Percentiles rank a stretch among this genome's conserved stretches.
Conservation (phyloP, 2,329 filamentous ascomycete species). For the Aureobasidium sp. region DNA sequence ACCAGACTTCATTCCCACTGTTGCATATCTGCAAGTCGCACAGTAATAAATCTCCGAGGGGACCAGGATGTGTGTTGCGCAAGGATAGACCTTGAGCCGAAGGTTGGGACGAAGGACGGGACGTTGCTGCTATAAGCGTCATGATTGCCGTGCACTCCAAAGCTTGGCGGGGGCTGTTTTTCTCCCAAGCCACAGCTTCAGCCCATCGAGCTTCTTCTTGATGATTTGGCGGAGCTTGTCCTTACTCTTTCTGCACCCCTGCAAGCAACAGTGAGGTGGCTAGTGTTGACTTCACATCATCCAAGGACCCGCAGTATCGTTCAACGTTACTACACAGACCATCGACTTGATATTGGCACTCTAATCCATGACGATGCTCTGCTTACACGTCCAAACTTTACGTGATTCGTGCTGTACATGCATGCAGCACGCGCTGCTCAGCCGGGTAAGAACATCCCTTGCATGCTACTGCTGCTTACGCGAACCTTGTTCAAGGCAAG, state of each 20-base stretch:
- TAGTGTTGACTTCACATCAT: not conserved
- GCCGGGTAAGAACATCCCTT: conserved; percentile 3
- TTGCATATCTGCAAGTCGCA: not conserved
- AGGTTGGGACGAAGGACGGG: not conserved
- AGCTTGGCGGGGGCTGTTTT: not conserved
- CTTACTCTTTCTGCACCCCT: not conserved
- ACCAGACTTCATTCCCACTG: not conserved
- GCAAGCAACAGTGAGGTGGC: not conserved
- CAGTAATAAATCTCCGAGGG: conserved; percentile 3
- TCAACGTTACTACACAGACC: not conserved
- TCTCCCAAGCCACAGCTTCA: not conserved
- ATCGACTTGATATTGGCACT: not conserved
- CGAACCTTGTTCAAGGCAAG: conserved; percentile 3
- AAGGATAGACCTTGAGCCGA: conserved; percentile 4
- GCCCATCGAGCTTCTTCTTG: not conserved
- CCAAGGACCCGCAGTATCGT: not conserved
- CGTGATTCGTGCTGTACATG: not conserved
- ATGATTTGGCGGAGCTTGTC: not conserved
- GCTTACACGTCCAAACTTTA: not conserved
- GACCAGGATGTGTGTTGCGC: not conserved
- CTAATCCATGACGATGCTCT: not conserved
- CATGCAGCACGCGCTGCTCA: not conserved
- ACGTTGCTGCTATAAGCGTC: conserved; percentile 4
- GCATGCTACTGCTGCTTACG: not conserved
- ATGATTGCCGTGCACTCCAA: not conserved